phyloP scores from a whole-genome alignment of 352 stramenopile species.

The Pelagophyceae sp. region DNA sequence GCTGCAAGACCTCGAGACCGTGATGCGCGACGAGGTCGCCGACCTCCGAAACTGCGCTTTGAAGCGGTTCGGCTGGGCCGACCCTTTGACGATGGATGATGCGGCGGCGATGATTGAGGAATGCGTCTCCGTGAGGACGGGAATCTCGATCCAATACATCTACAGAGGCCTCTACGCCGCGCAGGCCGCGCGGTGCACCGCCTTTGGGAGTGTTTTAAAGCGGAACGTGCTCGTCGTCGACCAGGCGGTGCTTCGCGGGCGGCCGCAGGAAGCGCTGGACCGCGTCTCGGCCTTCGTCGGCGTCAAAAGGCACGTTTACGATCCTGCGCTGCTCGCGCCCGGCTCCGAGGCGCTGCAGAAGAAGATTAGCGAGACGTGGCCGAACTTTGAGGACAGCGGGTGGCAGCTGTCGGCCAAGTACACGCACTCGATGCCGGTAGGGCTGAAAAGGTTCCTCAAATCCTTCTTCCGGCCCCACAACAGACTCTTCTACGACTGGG shows the following conservation, averaged over 20 bases:
- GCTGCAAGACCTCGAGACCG: background rate
- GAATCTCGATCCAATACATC: constrained; percentile 25
- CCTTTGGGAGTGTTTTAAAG: background rate
- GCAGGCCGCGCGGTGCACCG: constrained; percentile 17
- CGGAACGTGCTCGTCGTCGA: constrained; percentile 11
- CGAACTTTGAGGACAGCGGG: constrained; percentile 4
- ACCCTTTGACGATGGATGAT: background rate
- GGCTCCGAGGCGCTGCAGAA: background rate
- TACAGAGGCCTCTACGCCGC: constrained; percentile 25
- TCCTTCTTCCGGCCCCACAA: constrained; percentile 16
- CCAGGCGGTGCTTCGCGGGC: background rate
- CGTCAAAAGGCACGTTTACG: constrained; percentile 13
- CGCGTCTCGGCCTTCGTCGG: constrained; percentile 2
- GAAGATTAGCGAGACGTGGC: background rate
- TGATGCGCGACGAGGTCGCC: constrained; percentile 18
- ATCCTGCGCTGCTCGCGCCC: background rate
- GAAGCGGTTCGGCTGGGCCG: background rate
- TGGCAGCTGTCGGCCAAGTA: background rate
- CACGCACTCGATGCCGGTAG: background rate
- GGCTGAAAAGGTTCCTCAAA: background rate
- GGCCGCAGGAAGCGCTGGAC: constrained; percentile 11
- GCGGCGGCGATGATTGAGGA: constrained; percentile 11
- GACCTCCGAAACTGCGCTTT: background rate
- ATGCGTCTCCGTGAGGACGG: constrained; percentile 18
- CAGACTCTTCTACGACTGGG: constrained; percentile 2